Evolutionary conservation across 2,329 filamentous ascomycete species (phyloP), one percentile per base, ranked within the genome.

Genomic region (Trichophyton schoenleinii): DNA sequence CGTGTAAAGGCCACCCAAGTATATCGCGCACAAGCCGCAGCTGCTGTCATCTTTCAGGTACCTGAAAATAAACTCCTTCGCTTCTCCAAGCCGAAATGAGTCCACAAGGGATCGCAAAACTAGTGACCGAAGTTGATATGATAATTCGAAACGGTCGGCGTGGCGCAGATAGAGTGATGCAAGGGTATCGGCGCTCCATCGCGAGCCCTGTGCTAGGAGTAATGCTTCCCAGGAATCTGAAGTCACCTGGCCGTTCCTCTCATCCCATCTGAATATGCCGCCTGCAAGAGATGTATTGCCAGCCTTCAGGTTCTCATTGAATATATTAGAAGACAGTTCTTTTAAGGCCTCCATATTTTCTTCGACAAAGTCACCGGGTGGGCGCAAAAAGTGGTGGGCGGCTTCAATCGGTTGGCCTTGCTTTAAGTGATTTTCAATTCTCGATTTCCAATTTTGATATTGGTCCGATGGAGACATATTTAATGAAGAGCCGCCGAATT

Each of bases 201-300:
- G 48, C 68, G 58, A 59, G 11, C 71, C 71, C 59, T 75, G 64
- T 11, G 69, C 62, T 60, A 72, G 66, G 48, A 76, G 69, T 65
- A 76, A 61, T 11, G 70, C 65, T 57, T 70, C 70, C 74, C 74
- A 76, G 64, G 75, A 69, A 13, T 66, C 63, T 7, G 64, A 65
- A 13, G 71, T 70, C 5, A 76, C 63, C 18, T 66, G 63, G 48
- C 70, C 67, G 53, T 74, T 64, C 20, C 66, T 64, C 57, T 73
- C 70, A 58, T 76, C 61, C 20, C 70, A 70, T 20, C 70, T 61
- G 58, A 75, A 76, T 1, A 76, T 52, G 57, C 66, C 70, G 34
- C 71, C 66, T n/a, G 74, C 74, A 9, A 75, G 67, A 58, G 71
- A 73, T 1, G 74, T 67, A 52, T 76, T 76, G 4, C 69, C 69